Evolutionary conservation across 2,329 filamentous ascomycete species (phyloP), one percentile per base, ranked within the genome.

Genomic region (Aspergillus pseudotamarii): DNA sequence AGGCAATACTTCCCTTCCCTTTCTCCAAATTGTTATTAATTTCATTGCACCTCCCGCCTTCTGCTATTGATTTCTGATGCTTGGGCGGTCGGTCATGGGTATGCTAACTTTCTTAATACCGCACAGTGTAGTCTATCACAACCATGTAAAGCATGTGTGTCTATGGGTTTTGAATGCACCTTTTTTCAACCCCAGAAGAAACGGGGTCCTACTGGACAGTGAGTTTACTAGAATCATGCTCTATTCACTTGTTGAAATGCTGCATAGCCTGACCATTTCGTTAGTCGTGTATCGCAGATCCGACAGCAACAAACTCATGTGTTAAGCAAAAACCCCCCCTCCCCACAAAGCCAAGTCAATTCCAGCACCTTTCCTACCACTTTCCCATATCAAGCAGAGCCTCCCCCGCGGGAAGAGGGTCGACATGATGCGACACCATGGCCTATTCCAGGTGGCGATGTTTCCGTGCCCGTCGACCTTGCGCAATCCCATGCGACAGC

Each of bases 111-210:
- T 34, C 21, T 41, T 54, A 41, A 34, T 28, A 36, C 28, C 50
- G 26, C 51, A 64, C 67, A 79, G 69, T 81, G 79, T 59, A 79
- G 78, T 62, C 71, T 81, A 60, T 75, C 73, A 16, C 73, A 75
- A 43, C 78, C 78, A 38, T 80, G 78, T 59, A 73, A 72, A 56
- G 73, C 73, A 38, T 81, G 79, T 63, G 66, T 73, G n/a, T 71
- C 71, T 4, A 77, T 76, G 69, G 76, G 76, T 14, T 75, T 79
- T 61, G 72, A 75, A 14, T 81, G 79, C 65, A 80, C 78, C 8
- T 81, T 78, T 62, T 73, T 80, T 45, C 73, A 76, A 51, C 77
- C 77, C 8, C 77, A 79, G 62, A 81, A 80, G 65, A 80, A 80
- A 61, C 73, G 79, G 51, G 79, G 79, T 5, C 68, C 79, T 45